Base-by-base conservation (phyloP, 2,329 filamentous ascomycete genomes). In the Pseudocercospora musae region DNA sequence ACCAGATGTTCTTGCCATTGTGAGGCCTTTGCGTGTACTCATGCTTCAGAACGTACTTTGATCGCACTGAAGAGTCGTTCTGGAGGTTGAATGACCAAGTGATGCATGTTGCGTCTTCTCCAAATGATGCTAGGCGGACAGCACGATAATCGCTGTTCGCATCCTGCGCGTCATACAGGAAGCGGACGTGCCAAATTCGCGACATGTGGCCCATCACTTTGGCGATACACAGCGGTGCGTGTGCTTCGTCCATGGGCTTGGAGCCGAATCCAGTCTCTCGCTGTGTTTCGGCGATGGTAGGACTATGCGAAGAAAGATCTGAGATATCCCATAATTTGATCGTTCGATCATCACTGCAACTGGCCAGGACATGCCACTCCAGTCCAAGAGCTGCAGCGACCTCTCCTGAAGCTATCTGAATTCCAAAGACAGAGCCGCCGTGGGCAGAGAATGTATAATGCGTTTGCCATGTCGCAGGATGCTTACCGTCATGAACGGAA, bases 311-410 rank as follows among this genome's bases (percentile, higher is more conserved):
- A 8, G 61, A 72, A 40, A 80, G 79, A 60, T 86, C 82, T 0
- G 88, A 87, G 7, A 97, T 85, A 72, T 96, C 87, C 94, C 95
- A 98, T 1, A 98, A 78, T 13, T 91, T 84, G 21, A 99, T 86
- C 0, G 92, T 96, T 56, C 95, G 85, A 76, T 99, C 95, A 73
- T 99, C 95, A 72, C 94, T 98, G 74, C 95, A 99, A 70, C 91
- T 97, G 13, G 89, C 90, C 33, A 99, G 81, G n/a, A 96, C 75
- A 57, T 90, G 82, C 25, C 79, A 15, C 65, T 69, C 13, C 78
- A 74, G 1, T 74, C 65, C 21, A 77, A 67, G 6, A 66, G 64
- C 20, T 88, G 75, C 67, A 78, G 58, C 58, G 20, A 58, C 18
- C 1, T 52, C 58, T 4, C 37, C 72, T 0, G 83, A 78, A 0